phyloP scores from a whole-genome alignment of 345 rosid species.

The Firmiana major region DNA sequence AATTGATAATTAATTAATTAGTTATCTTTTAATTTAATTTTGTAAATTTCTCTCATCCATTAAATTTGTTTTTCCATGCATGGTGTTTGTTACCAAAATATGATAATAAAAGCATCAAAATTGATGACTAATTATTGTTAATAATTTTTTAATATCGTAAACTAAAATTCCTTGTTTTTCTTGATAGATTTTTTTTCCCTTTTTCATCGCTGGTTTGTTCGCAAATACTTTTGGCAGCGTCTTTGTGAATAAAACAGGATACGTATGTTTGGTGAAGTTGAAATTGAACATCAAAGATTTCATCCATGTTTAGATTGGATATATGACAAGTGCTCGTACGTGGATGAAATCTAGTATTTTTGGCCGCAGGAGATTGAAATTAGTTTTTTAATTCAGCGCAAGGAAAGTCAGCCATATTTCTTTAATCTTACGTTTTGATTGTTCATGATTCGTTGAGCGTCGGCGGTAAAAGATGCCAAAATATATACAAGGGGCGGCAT shows the following conservation, averaged over 20 bases:
- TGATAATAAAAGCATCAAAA: not conserved
- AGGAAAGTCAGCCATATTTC: constrained; percentile 3
- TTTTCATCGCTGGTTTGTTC: not conserved
- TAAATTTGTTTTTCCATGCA: too few relatives aligned
- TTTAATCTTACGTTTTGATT: not conserved
- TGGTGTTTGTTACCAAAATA: too few relatives aligned
- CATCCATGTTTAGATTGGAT: not conserved
- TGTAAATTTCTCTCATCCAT: too few relatives aligned
- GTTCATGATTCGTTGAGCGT: not conserved
- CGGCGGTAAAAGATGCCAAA: not conserved
- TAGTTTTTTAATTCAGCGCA: not conserved
- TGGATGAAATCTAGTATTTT: not conserved
- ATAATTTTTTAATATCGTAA: too few relatives aligned
- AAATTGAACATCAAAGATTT: not conserved
- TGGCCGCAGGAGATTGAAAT: not conserved
- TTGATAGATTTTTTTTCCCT: too few relatives aligned
- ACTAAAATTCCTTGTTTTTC: too few relatives aligned
- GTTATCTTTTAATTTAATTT: too few relatives aligned
- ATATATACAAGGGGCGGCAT: constrained; percentile 1
- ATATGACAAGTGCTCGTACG: not conserved
- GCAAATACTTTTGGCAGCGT: not conserved
- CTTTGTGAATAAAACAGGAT: not conserved
- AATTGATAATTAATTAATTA: too few relatives aligned
- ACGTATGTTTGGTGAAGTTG: not conserved
- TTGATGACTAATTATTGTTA: too few relatives aligned